Conservation (phyloP, 2,329 filamentous ascomycete genomes). For the Coniella lustricola region DNA sequence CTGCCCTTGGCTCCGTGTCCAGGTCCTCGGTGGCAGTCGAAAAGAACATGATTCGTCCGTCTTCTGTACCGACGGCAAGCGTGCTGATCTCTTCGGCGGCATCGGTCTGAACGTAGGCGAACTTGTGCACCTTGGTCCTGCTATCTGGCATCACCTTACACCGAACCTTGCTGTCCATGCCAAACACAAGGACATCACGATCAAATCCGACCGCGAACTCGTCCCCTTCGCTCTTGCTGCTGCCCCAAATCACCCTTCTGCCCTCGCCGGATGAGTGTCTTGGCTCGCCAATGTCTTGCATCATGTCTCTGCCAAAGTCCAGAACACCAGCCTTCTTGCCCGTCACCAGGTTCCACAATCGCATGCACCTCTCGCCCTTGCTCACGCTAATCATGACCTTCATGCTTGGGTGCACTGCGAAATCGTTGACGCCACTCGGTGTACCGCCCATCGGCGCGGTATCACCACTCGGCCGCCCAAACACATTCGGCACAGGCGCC, state of each 20-base stretch:
- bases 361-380: conserved; percentile 83
- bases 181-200: conserved; percentile 75
- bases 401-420: conserved; percentile 91
- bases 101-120: conserved; percentile 60
- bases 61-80: conserved; percentile 78
- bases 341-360: conserved; percentile 93
- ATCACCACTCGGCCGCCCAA: conserved; percentile 79
- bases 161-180: conserved; percentile 76
- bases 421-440: conserved; percentile 87
- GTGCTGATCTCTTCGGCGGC: conserved; percentile 44
- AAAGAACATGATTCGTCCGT: conserved; percentile 80
- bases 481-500: conserved; percentile 73
- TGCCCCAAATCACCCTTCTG: conserved; percentile 72
- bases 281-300: conserved; percentile 69
- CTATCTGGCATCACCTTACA: conserved; percentile 64
- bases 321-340: conserved; percentile 92
- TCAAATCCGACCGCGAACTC: conserved; percentile 90
- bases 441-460: conserved; percentile 75
- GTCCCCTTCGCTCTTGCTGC: conserved; percentile 59
- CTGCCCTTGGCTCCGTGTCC: conserved; percentile 23
- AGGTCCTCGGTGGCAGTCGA: conserved; percentile 53
- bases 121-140: conserved; percentile 74
- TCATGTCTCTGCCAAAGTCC: conserved; percentile 68
- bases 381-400: conserved; percentile 94
- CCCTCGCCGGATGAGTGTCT: conserved; percentile 76